Evolutionary conservation across 2,329 filamentous ascomycete genomes (phyloP).

Genomic region (Penicillium crustosum): DNA sequence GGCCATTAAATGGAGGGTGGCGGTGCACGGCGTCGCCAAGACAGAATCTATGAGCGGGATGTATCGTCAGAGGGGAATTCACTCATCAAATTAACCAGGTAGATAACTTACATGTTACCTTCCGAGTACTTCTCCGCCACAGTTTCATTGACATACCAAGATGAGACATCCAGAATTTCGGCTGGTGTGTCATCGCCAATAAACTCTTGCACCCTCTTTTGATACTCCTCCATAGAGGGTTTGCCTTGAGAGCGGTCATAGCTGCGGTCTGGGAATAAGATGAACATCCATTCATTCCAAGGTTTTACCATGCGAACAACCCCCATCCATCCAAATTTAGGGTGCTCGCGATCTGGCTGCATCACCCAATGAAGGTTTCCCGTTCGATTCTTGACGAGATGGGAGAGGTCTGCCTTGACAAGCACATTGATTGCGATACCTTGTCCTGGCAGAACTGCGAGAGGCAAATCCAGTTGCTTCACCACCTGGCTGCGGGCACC

Average conservation of each 20-base stretch:
- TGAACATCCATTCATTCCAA: conserved; percentile 64
- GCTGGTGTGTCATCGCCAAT: conserved; percentile 57
- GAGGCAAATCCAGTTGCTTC: conserved; percentile 48
- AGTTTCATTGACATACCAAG: conserved; percentile 63
- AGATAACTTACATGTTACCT: conserved; percentile 45
- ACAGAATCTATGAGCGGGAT: conserved; percentile 45
- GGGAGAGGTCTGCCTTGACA: conserved; percentile 50
- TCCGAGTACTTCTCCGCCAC: conserved; percentile 58
- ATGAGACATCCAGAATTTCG: conserved; percentile 55
- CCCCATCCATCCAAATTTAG: conserved; percentile 52
- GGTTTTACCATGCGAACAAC: conserved; percentile 62
- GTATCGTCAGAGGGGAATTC: background rate
- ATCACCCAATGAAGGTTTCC: conserved; percentile 64
- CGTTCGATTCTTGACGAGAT: conserved; percentile 41
- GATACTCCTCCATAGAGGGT: conserved; percentile 51
- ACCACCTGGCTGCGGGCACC: conserved; percentile 24
- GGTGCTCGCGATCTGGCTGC: conserved; percentile 54
- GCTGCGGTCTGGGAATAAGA: conserved; percentile 48
- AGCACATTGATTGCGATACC: conserved; percentile 54
- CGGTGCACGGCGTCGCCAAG: conserved; percentile 60
- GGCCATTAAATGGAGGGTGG: conserved; percentile 58
- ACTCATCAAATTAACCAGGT: background rate
- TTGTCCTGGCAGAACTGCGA: conserved; percentile 48
- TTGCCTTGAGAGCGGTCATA: conserved; percentile 33
- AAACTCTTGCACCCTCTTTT: conserved; percentile 48